Base-by-base conservation (phyloP, 768 basidiomycete genomes). In the Tulasnella sp. region DNA sequence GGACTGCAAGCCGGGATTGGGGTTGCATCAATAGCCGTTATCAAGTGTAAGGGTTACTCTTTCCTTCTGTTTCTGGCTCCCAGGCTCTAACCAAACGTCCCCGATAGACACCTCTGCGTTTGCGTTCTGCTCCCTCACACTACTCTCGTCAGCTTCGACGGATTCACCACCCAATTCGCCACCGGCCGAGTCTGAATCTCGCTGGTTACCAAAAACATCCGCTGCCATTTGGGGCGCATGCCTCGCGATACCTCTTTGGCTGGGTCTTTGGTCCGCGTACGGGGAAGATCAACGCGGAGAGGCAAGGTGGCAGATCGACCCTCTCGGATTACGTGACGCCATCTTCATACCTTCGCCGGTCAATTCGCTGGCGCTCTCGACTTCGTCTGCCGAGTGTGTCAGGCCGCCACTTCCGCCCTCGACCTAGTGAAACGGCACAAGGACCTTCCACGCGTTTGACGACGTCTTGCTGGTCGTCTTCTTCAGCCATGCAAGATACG, bases 401-500 rank as follows among this genome's bases (percentile, higher is more conserved):
- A 14, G 75, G 7, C 44, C 44, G 4, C 75, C 75, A 24, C 52
- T 76, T 2, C 75, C 75, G 18, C 75, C 75, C 19, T 76, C 75
- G 56, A 48, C 75, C 1, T 8, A 76, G 4, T 76, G 46, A 24
- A 46, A 40, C 9, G 75, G 75, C 1, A 76, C 75, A 8, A 24
- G 75, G 21, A 62, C n/a, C n/a, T 76, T 76, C 38, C 83, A 84
- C 42, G 82, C 83, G 14, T 89, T 89, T 80, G 85, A 85, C 79
- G 82, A 88, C 71, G 80, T 89, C 19, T 83, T 89, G 16, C 82
- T 89, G 46, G 82, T 89, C 72, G 87, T 89, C 12, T 89, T 89
- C 83, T 89, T 89, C 79, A 89, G 88, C 73, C 88, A 89, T 78
- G 82, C 87, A 34, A 83, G 88, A 71, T 89, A 89, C 76, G 84